Conservation (phyloP, 176 grass and related monocot species). For the Dactylis glomerata region DNA sequence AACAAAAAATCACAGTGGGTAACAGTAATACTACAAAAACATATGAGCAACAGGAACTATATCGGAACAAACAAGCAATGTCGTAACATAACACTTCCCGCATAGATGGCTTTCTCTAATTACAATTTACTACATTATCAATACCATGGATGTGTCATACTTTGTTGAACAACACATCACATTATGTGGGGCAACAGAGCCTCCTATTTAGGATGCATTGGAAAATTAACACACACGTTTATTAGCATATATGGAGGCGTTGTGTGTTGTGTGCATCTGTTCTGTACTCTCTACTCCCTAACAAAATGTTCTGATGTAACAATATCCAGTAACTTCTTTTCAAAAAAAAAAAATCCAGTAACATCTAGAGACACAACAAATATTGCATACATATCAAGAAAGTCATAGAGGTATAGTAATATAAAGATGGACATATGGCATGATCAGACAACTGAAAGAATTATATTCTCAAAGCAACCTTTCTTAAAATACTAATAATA, state of each 20-base stretch:
- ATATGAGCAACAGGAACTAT: neutral
- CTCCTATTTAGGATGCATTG: neutral
- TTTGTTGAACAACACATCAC: neutral
- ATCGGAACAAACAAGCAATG: neutral
- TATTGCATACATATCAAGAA: neutral
- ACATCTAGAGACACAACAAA: neutral
- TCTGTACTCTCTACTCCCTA: neutral
- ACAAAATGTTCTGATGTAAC: constrained; percentile 7
- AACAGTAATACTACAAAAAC: neutral
- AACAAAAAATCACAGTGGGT: constrained; percentile 4
- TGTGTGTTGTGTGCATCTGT: neutral
- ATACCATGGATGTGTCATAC: neutral
- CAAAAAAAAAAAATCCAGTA: too few relatives aligned
- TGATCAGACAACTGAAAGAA: constrained; percentile 1
- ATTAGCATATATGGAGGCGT: neutral
- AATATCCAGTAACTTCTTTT: neutral
- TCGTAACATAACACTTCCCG: neutral
- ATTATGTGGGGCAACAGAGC: neutral
- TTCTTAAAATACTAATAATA: constrained; percentile 23
- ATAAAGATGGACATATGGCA: constrained; percentile 15
- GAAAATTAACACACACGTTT: neutral
- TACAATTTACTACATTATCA: constrained; percentile 9
- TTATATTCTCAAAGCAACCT: neutral
- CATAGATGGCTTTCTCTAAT: neutral
- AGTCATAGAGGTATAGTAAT: neutral